Evolutionary conservation across 2,329 filamentous ascomycete genomes (phyloP).

Genomic region (Cladosporium sp.): DNA sequence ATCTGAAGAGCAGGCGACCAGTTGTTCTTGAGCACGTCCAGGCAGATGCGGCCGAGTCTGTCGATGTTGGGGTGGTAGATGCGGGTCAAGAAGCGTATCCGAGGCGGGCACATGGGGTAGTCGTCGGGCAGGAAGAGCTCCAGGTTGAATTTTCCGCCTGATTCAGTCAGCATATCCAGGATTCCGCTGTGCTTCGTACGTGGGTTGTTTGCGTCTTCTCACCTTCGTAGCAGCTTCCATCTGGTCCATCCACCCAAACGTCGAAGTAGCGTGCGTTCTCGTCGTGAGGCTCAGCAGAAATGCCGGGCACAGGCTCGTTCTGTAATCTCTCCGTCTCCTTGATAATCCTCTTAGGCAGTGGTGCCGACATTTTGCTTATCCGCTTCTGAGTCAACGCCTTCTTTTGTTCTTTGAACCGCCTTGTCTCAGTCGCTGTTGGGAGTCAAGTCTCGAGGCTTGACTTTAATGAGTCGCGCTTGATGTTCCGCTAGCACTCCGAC

Average conservation of each 20-base stretch:
- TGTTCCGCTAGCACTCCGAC: too few relatives aligned
- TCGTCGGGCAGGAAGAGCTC: constrained; percentile 97
- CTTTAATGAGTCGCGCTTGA: too few relatives aligned
- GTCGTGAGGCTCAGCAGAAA: constrained; percentile 91
- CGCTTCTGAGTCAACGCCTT: constrained; percentile 5
- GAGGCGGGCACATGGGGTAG: constrained; percentile 98
- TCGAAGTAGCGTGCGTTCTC: constrained; percentile 99
- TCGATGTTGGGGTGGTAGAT: constrained; percentile 99
- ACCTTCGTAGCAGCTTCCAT: constrained; percentile 95
- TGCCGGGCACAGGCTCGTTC: constrained; percentile 94
- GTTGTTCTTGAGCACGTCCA: constrained; percentile 98
- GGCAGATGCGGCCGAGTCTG: constrained; percentile 91
- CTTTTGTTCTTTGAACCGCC: not conserved
- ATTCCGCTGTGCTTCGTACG: constrained; percentile 11
- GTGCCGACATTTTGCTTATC: constrained; percentile 48
- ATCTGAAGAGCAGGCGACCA: constrained; percentile 99
- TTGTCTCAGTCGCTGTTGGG: too few relatives aligned
- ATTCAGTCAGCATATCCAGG: not conserved
- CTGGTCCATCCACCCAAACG: constrained; percentile 89
- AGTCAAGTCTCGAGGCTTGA: too few relatives aligned
- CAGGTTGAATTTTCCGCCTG: constrained; percentile 86
- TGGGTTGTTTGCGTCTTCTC: constrained; percentile 20
- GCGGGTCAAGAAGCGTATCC: constrained; percentile 97
- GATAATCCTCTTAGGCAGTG: constrained; percentile 88
- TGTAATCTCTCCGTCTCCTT: constrained; percentile 98